phyloP scores from a whole-genome alignment of 257 asterid genomes.

The Solanum sejunctum region DNA sequence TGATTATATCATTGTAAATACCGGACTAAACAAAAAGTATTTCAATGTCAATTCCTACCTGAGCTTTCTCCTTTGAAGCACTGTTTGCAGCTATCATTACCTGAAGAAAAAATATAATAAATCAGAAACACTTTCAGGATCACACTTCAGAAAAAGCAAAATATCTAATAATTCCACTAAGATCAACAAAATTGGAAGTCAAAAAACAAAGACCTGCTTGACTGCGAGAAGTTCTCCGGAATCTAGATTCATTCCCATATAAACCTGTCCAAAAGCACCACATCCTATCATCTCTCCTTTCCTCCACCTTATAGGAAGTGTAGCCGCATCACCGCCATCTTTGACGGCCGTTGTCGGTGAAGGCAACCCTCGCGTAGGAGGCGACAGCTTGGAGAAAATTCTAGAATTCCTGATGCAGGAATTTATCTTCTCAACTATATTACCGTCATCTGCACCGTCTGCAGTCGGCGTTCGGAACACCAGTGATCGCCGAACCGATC shows the following conservation, averaged over 20 bases:
- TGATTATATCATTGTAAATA: neutral
- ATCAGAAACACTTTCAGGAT: neutral
- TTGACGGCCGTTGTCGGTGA: slow-evolving; percentile 14
- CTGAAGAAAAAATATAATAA: slow-evolving; percentile 21
- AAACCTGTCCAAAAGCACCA: slow-evolving; percentile 96
- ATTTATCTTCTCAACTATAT: slow-evolving; percentile 81
- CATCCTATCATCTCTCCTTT: slow-evolving; percentile 89
- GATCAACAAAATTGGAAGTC: neutral
- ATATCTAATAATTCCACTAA: neutral
- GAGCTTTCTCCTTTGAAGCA: slow-evolving; percentile 57
- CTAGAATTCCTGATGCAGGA: slow-evolving; percentile 88
- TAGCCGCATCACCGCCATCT: slow-evolving; percentile 20
- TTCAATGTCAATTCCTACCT: slow-evolving; percentile 26
- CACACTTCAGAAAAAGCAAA: neutral
- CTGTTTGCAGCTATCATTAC: slow-evolving; percentile 55
- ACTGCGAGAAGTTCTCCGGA: slow-evolving; percentile 93
- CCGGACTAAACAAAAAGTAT: neutral
- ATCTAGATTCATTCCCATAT: slow-evolving; percentile 97
- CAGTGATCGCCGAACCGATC: slow-evolving; percentile 90
- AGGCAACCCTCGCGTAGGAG: slow-evolving; percentile 43
- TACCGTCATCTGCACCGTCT: slow-evolving; percentile 42
- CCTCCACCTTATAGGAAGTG: slow-evolving; percentile 78
- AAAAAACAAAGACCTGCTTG: slow-evolving; percentile 47
- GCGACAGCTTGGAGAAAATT: slow-evolving; percentile 48
- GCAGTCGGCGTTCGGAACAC: slow-evolving; percentile 58